A percentile compares a stretch with the other conserved stretches of the same genome.
phyloP scores from a whole-genome alignment of 371 early-diverging fungal genomes.

The Entomophthora muscae region DNA sequence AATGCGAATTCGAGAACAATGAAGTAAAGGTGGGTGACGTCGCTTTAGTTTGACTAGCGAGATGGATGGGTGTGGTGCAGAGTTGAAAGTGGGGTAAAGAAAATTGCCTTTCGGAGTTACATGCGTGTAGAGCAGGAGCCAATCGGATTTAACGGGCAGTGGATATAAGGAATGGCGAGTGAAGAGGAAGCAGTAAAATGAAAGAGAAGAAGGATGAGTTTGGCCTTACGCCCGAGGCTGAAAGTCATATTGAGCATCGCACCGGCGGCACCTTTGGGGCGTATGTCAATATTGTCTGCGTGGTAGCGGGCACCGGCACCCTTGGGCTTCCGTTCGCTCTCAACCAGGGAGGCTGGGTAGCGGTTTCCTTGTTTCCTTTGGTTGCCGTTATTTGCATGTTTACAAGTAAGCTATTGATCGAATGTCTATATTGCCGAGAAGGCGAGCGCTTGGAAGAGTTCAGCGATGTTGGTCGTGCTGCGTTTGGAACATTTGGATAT shows the following conservation, averaged over 20 bases:
- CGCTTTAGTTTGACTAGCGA: too few species aligned
- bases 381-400: neutral
- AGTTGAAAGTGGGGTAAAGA: too few species aligned
- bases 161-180: too few species aligned
- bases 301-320: slow-evolving; percentile 11
- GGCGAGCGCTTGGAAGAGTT: slow-evolving; percentile 22
- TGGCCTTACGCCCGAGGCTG: too few species aligned
- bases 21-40: too few species aligned
- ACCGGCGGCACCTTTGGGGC: neutral
- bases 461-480: slow-evolving; percentile 37
- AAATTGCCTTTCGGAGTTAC: too few species aligned
- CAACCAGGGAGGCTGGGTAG: slow-evolving; percentile 11
- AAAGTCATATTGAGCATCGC: neutral
- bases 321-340: slow-evolving; percentile 11
- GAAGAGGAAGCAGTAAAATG: too few species aligned
- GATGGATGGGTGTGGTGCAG: too few species aligned
- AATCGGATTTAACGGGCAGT: too few species aligned
- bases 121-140: too few species aligned
- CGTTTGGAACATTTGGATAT: slow-evolving; percentile 40
- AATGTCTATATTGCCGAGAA: slow-evolving; percentile 41
- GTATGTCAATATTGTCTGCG: slow-evolving; percentile 7
- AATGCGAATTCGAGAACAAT: too few species aligned
- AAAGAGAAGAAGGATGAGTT: too few species aligned
- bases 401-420: slow-evolving; percentile 15
- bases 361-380: slow-evolving; percentile 1